A percentile compares a stretch with the other conserved stretches of the same genome.
These are phyloP conservation scores for Parachlorella kessleri DNA, from an alignment of 139 green algal genomes.

Conservation along the genomic window DNA sequence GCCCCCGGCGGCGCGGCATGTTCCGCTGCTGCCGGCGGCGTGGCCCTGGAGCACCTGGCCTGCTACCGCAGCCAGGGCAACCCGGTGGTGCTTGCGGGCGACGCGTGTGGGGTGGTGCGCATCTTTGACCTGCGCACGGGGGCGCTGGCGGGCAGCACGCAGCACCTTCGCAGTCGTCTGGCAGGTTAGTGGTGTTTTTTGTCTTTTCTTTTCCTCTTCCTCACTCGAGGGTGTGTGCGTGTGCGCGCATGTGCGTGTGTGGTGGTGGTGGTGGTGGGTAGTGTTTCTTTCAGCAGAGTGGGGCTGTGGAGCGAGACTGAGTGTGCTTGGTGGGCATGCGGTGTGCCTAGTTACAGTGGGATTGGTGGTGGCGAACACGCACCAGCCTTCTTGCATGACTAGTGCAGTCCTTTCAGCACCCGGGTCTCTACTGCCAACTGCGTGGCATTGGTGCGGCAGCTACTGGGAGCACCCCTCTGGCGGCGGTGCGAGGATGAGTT, in stretches of 20 bases:
- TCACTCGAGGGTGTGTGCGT: background rate
- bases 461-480: no score
- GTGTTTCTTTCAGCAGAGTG: no score
- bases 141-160: constrained; percentile 41
- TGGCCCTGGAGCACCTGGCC: constrained; percentile 28
- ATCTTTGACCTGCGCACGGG: constrained; percentile 75
- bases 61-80: constrained; percentile 42
- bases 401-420: no score
- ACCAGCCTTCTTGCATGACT: no score
- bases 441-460: no score
- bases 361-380: no score
- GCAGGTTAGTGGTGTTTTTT: constrained; percentile 6
- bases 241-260: background rate
- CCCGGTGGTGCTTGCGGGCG: constrained; percentile 57
- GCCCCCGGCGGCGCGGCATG: no score
- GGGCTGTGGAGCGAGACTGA: no score
- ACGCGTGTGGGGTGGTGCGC: constrained; percentile 54
- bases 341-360: no score
- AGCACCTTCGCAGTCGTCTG: constrained; percentile 26
- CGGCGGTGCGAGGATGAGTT: no score
- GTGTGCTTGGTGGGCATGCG: no score
- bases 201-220: background rate
- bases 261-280: background rate
- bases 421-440: no score
- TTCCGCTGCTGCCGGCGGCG: background rate